Evolutionary conservation across 1,284 basidiomycete genomes (phyloP).

Genomic region (Ganoderma lingzhi): DNA sequence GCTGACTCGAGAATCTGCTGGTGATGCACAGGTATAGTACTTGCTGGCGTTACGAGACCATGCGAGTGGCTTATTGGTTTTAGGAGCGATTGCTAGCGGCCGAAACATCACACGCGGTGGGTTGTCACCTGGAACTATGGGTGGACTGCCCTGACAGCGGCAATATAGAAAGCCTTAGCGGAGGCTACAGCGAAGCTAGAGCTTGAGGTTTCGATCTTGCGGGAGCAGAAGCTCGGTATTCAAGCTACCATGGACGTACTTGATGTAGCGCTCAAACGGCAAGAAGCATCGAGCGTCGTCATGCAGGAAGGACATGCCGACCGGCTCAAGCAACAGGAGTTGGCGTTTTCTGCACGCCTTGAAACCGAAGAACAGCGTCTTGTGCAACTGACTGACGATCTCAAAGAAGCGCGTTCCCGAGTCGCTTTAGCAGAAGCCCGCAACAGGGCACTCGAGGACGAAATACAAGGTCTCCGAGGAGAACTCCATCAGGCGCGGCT

Average conservation of each 20-base stretch:
- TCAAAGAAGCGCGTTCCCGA: slow-evolving; percentile 29
- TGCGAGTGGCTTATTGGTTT: not conserved
- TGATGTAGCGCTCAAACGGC: slow-evolving; percentile 28
- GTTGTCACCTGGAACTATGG: slow-evolving; percentile 6
- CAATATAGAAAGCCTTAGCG: slow-evolving; percentile 35
- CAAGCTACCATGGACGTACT: slow-evolving; percentile 32
- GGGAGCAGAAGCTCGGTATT: slow-evolving; percentile 37
- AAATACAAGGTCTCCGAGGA: slow-evolving; percentile 31
- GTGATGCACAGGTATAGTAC: slow-evolving; percentile 58
- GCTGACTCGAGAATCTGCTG: slow-evolving; percentile 59
- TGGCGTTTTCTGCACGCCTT: slow-evolving; percentile 20
- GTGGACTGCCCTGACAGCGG: not conserved
- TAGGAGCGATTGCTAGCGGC: slow-evolving; percentile 45
- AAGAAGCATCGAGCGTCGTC: slow-evolving; percentile 22
- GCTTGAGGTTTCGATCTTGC: slow-evolving; percentile 37
- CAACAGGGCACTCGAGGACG: slow-evolving; percentile 27
- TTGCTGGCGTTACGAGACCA: not conserved
- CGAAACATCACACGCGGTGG: slow-evolving; percentile 41
- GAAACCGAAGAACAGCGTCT: slow-evolving; percentile 31
- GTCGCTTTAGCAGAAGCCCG: slow-evolving; percentile 24
- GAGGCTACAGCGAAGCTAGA: slow-evolving; percentile 31
- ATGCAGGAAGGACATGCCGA: slow-evolving; percentile 34
- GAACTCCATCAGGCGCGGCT: slow-evolving; percentile 34
- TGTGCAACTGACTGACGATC: slow-evolving; percentile 29
- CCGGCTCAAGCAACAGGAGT: slow-evolving; percentile 29